Conservation (phyloP, 805 yeast genomes). For the Candida tallmaniae region DNA sequence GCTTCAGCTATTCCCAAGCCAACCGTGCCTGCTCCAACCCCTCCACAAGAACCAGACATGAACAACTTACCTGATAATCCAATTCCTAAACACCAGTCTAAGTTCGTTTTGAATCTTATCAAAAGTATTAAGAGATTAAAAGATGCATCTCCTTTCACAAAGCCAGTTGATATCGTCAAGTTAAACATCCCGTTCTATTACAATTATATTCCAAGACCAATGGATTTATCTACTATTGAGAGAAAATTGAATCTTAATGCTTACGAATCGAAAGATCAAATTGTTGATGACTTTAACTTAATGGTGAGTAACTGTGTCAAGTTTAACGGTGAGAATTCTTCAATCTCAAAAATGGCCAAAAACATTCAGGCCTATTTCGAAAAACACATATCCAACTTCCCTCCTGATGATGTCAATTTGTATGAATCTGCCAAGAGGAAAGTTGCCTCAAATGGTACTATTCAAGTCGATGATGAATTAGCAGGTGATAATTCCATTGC, state of each 20-base stretch:
- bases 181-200: slow-evolving; percentile 88
- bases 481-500: slow-evolving; percentile 51
- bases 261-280: slow-evolving; percentile 64
- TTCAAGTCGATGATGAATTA: background rate
- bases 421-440: slow-evolving; percentile 18
- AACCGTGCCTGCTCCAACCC: slow-evolving; percentile 63
- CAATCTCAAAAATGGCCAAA: slow-evolving; percentile 87
- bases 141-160: slow-evolving; percentile 86
- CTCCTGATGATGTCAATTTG: slow-evolving; percentile 41
- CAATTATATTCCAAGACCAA: slow-evolving; percentile 78
- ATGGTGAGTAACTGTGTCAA: slow-evolving; percentile 79
- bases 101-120: slow-evolving; percentile 71
- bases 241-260: slow-evolving; percentile 65
- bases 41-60: slow-evolving; percentile 71
- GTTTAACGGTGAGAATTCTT: slow-evolving; percentile 82
- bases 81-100: slow-evolving; percentile 77
- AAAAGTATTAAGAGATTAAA: slow-evolving; percentile 86
- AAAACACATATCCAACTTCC: slow-evolving; percentile 89
- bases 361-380: slow-evolving; percentile 89
- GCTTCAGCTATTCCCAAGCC: slow-evolving; percentile 5
- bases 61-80: slow-evolving; percentile 61
- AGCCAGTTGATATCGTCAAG: slow-evolving; percentile 86
- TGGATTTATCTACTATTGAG: slow-evolving; percentile 92
- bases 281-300: slow-evolving; percentile 73
- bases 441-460: slow-evolving; percentile 2